Evolutionary conservation across 306 rosid genomes (phyloP), one percentile per base, ranked within the genome.

Genomic region (Cucurbita ficifolia): DNA sequence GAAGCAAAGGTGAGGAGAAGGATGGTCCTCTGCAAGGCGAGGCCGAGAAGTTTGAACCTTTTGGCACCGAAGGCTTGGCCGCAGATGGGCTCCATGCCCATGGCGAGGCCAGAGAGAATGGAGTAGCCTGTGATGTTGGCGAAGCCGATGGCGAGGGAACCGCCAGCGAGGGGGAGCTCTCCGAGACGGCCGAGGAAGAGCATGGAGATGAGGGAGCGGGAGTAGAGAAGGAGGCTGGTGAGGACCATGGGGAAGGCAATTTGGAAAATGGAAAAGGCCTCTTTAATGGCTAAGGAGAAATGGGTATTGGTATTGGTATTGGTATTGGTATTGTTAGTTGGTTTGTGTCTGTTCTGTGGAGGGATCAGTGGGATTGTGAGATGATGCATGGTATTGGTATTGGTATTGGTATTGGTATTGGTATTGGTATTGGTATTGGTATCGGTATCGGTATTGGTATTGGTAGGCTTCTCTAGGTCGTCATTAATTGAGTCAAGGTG

Each of bases 111-210:
- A 1, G 97, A 87, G 53, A 94, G 90, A 21, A 94, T 85, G 1
- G 97, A 94, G 78, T 94, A 94, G 14, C 98, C 98, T 12, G 96
- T 89, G 84, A 94, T 94, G 90, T 89, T 90, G 9, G 96, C 96
- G 8, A 94, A 94, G 17, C 90, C 96, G 17, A 89, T 45, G 1
- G 96, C 98, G 0, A 90, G 84, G 3, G 98, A 88, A 1, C 98
- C 98, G 14, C 95, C 98, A 2, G 98, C 98, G 16, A 94, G 81
- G 43, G 94, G 83, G 0, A 90, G 86, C 53, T 90, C 90, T 1
- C 93, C 93, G 1, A 93, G 94, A 24, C 75, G 92, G 45, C 98
- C 96, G 1, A 92, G 89, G 81, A 90, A 92, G 33, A 88, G 86
- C 98, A 92, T 90, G 83, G 98, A 92, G 75, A 92, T 84, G 92